Evolutionary conservation across 106 monocot genomes (phyloP), one percentile per base, ranked within the genome.

Genomic region (Allium fistulosum): DNA sequence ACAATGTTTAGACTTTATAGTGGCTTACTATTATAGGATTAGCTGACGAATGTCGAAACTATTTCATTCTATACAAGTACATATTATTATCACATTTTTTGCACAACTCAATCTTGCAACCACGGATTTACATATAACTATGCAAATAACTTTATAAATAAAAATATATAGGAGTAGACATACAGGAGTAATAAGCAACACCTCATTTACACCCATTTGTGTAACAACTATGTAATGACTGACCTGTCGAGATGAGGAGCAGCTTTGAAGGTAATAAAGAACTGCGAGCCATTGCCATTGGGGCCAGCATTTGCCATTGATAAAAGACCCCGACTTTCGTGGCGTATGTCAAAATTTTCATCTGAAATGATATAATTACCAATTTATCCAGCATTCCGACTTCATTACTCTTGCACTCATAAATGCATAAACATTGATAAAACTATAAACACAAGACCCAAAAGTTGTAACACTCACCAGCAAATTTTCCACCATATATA

Each of bases 231-330:
- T 37, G 22, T 46, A 67, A 73, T 10, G 81, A 77, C 81, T 67
- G 49, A 97, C 96, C 96, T 82, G 74, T 97, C 92, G 74, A 97
- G 92, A 61, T 92, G 92, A 11, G 85, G 86, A 71, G 92, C 67
- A 71, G 88, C 76, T 68, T 82, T 85, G 65, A 96, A 96, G 56
- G 92, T 96, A 46, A 96, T 92, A 76, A 92, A 96, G 60, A 96
- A 96, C 66, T 96, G 96, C 46, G 96, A 96, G 8, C 96, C 92
- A 79, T 92, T 97, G n/a, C 74, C 77, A 46, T 97, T 75, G 65
- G 71, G 76, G 16, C 96, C 96, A 80, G 84, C 82, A 80, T 97
- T 92, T 48, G 92, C 96, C 88, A 92, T 92, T 68, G 96, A 92
- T 9, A 97, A 65, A 60, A 92, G 61, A 62, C 96, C 96, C 79